Evolutionary conservation across 2,329 filamentous ascomycete species (phyloP).

Genomic region (Neurospora sp.): DNA sequence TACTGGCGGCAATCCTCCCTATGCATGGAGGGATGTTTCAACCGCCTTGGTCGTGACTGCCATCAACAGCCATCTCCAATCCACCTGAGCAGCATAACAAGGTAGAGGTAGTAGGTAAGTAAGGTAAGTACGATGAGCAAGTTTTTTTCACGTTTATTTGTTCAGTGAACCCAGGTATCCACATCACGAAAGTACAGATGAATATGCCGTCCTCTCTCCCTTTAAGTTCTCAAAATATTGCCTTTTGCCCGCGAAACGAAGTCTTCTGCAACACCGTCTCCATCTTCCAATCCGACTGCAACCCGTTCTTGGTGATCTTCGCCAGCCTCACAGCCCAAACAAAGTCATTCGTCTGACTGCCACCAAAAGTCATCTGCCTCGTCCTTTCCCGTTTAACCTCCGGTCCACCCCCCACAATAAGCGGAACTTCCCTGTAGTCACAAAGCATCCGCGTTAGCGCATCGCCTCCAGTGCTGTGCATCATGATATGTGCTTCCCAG

Average conservation of each 20-base stretch:
- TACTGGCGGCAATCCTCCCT: too few relatives aligned
- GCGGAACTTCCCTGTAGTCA: neutral
- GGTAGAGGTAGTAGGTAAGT: too few relatives aligned
- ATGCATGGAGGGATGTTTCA: too few relatives aligned
- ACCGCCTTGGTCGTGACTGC: neutral
- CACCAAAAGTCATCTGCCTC: neutral
- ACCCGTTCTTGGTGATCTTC: constrained; percentile 5
- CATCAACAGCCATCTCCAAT: neutral
- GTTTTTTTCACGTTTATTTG: too few relatives aligned
- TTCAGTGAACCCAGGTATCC: too few relatives aligned
- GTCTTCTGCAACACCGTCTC: neutral
- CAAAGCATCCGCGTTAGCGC: neutral
- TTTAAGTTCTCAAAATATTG: neutral
- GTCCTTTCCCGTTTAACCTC: neutral
- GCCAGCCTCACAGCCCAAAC: constrained; percentile 6
- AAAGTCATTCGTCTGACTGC: neutral
- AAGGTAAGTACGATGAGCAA: neutral
- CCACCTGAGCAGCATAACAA: too few relatives aligned
- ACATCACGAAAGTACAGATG: neutral
- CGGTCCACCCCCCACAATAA: neutral
- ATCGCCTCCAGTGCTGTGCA: neutral
- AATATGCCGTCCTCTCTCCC: neutral
- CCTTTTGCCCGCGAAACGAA: neutral
- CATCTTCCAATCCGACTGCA: constrained; percentile 1
- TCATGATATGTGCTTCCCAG: neutral